A percentile compares a stretch with the other conserved stretches of the same genome.
Conservation (phyloP, 2,329 filamentous ascomycete genomes). For the Clonostachys rosea region DNA sequence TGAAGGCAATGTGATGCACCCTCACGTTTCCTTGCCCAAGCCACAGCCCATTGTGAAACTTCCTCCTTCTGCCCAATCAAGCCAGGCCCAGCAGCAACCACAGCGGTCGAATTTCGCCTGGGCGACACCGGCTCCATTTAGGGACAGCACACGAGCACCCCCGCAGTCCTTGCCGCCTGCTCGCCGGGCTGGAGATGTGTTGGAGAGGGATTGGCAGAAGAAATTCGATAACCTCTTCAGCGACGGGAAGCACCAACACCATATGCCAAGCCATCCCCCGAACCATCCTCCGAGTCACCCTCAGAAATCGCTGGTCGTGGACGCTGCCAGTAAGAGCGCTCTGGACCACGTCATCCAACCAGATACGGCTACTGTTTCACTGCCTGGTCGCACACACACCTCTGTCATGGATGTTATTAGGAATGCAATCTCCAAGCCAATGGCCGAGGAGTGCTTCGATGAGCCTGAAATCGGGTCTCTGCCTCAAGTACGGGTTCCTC, state of each 20-base stretch:
- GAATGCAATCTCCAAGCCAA: conserved; percentile 56
- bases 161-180: conserved; percentile 9
- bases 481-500: conserved; percentile 66
- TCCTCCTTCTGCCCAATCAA: conserved; percentile 45
- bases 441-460: conserved; percentile 77
- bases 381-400: conserved; percentile 36
- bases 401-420: conserved; percentile 24
- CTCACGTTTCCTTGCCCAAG: conserved; percentile 65
- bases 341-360: conserved; percentile 49
- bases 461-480: conserved; percentile 76
- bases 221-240: conserved; percentile 77
- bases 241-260: conserved; percentile 50
- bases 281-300: conserved; percentile 17
- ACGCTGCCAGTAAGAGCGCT: conserved; percentile 63
- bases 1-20: conserved; percentile 59
- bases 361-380: conserved; percentile 63
- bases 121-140: conserved; percentile 23
- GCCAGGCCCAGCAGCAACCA: too few species aligned
- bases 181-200: conserved; percentile 13
- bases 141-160: conserved; percentile 17
- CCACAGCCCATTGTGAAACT: conserved; percentile 76
- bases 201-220: conserved; percentile 65
- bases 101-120: not conserved
- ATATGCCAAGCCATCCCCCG: too few species aligned
- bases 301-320: conserved; percentile 56